A percentile compares a stretch with the other conserved stretches of the same genome.
These are phyloP conservation scores for Syzygium jambos DNA, from an alignment of 345 rosid species.

Conservation along the genomic window DNA sequence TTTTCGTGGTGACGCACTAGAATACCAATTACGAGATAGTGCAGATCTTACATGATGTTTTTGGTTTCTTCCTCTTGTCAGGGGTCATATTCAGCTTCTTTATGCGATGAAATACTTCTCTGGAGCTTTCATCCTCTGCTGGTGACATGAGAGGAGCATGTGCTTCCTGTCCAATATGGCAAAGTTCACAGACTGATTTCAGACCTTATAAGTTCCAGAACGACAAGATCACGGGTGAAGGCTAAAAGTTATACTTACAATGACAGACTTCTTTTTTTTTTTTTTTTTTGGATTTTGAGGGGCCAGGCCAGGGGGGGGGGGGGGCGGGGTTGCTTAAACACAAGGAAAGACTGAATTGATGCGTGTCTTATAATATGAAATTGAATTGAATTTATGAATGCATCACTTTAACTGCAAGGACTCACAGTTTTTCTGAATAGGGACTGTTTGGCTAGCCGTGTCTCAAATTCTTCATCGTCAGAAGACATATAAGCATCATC, in stretches of 20 bases:
- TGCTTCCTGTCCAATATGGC: slow-evolving; percentile 43
- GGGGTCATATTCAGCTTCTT: slow-evolving; percentile 55
- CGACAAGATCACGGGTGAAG: neutral
- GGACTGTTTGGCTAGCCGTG: slow-evolving; percentile 28
- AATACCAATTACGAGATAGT: neutral
- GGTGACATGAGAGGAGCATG: slow-evolving; percentile 40
- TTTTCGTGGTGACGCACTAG: neutral
- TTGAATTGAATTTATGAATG: neutral
- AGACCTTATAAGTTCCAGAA: neutral
- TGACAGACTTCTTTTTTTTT: neutral
- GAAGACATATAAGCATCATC: slow-evolving; percentile 75
- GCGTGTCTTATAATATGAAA: neutral
- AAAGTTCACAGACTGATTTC: neutral
- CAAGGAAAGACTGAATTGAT: neutral
- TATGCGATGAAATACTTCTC: slow-evolving; percentile 59
- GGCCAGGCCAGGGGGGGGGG: too few relatives aligned
- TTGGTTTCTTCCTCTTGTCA: slow-evolving; percentile 50
- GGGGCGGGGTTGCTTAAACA: neutral
- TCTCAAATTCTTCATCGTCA: slow-evolving; percentile 82
- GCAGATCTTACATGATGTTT: slow-evolving; percentile 48
- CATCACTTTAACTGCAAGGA: slow-evolving; percentile 1
- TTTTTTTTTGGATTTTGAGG: neutral
- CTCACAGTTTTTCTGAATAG: slow-evolving; percentile 60
- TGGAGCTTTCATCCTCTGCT: slow-evolving; percentile 43
- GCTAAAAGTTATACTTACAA: neutral